Evolutionary conservation across 148 eudicot species (phyloP).

Genomic region (Polygonum maritimum): DNA sequence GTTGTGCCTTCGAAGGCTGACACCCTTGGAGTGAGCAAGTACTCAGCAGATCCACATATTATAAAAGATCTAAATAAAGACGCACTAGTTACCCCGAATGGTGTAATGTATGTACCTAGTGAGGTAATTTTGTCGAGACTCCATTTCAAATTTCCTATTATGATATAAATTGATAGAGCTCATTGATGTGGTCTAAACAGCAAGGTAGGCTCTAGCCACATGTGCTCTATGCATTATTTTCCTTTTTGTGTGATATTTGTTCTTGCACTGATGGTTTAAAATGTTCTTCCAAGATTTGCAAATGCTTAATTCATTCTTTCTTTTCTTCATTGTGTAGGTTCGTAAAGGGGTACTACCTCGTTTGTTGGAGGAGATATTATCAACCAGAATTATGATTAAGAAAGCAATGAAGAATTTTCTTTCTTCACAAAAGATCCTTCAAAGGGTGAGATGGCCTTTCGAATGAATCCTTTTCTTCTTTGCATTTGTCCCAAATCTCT

Average conservation of each 20-base stretch:
- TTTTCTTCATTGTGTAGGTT: slow-evolving; percentile 24
- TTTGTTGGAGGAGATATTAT: slow-evolving; percentile 82
- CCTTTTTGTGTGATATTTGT: background rate
- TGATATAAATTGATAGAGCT: background rate
- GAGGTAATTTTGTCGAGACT: slow-evolving; percentile 30
- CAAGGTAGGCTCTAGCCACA: background rate
- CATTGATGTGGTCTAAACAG: background rate
- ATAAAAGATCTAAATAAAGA: slow-evolving; percentile 44
- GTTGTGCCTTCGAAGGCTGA: slow-evolving; percentile 57
- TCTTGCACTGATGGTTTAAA: background rate
- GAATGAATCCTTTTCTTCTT: background rate
- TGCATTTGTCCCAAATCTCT: background rate
- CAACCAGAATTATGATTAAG: slow-evolving; percentile 93
- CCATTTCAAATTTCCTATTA: background rate
- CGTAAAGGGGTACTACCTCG: slow-evolving; percentile 87
- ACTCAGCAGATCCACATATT: slow-evolving; percentile 45
- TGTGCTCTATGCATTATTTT: background rate
- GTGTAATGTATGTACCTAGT: slow-evolving; percentile 84
- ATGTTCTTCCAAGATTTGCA: background rate
- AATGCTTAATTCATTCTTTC: background rate
- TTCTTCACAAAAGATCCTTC: slow-evolving; percentile 63
- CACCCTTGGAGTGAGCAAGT: slow-evolving; percentile 78
- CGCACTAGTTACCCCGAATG: slow-evolving; percentile 77
- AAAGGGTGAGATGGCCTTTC: slow-evolving; percentile 36
- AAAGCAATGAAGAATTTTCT: slow-evolving; percentile 81